phyloP scores from a whole-genome alignment of 164 flowering plant species.

The Litsea cubeba region DNA sequence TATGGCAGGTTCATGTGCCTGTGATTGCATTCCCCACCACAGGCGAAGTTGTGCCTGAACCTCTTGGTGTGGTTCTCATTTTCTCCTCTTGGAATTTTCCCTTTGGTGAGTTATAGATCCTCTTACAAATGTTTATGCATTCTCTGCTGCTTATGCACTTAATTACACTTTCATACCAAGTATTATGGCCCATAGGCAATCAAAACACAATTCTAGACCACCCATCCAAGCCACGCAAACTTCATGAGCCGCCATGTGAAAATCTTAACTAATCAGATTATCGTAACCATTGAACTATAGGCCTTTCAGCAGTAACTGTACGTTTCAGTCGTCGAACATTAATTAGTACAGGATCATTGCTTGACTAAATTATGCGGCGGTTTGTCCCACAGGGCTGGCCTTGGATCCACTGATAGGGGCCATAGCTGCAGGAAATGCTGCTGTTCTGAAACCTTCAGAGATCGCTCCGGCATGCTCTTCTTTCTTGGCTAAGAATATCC shows the following conservation, averaged over 20 bases:
- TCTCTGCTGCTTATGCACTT: no score
- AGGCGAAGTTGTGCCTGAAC: conserved; percentile 70
- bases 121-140: neutral
- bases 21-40: conserved; percentile 55
- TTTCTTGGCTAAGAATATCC: conserved; percentile 49
- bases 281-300: neutral
- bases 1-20: conserved; percentile 45
- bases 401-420: conserved; percentile 93
- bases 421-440: conserved; percentile 78
- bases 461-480: conserved; percentile 60
- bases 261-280: neutral
- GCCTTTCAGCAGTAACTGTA: neutral
- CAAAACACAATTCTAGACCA: no score
- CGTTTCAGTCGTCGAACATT: neutral
- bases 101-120: conserved; percentile 26
- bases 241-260: no score
- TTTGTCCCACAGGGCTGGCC: conserved; percentile 40
- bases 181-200: no score
- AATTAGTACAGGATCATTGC: neutral
- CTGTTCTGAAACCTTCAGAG: conserved; percentile 82
- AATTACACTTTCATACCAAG: no score
- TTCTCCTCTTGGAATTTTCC: conserved; percentile 85
- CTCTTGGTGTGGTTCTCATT: conserved; percentile 77
- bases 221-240: no score
- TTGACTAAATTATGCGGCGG: neutral